These are phyloP conservation scores for Solanum microdontum DNA, from an alignment of 257 asterid species.

Conservation along the genomic window DNA sequence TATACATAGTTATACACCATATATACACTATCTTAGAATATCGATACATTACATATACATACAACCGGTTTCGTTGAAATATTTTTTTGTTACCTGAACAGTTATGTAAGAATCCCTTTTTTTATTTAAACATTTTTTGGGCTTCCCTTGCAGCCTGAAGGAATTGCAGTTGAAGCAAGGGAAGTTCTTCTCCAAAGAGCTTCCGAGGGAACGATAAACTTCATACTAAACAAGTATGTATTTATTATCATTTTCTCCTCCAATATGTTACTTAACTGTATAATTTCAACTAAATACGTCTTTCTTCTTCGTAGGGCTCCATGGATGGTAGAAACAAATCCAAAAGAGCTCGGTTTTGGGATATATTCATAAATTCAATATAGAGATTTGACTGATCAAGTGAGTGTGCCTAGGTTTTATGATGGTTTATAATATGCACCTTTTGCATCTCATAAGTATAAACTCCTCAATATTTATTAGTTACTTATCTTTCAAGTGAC, in stretches of 20 bases:
- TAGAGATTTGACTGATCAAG: neutral
- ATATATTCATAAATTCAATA: constrained; percentile 24
- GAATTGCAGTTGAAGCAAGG: constrained; percentile 75
- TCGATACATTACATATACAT: neutral
- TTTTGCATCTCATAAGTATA: neutral
- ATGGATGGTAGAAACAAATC: constrained; percentile 93
- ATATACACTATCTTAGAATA: neutral
- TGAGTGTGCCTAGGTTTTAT: neutral
- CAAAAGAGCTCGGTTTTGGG: constrained; percentile 85
- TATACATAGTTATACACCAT: neutral
- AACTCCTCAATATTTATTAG: neutral
- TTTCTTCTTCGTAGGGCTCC: constrained; percentile 53
- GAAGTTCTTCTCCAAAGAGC: constrained; percentile 72
- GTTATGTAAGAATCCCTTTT: neutral
- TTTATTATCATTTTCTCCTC: neutral
- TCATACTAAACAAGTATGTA: constrained; percentile 33
- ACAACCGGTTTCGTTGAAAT: neutral
- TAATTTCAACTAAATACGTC: neutral
- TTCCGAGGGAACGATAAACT: constrained; percentile 70
- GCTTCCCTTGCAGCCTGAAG: constrained; percentile 52
- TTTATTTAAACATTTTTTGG: neutral
- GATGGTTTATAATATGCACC: neutral
- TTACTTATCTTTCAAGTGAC: neutral
- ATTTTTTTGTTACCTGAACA: neutral
- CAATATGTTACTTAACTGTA: neutral